Base-by-base conservation (phyloP, 163 green algal species). In the Chlamydomonas reinhardtii region DNA sequence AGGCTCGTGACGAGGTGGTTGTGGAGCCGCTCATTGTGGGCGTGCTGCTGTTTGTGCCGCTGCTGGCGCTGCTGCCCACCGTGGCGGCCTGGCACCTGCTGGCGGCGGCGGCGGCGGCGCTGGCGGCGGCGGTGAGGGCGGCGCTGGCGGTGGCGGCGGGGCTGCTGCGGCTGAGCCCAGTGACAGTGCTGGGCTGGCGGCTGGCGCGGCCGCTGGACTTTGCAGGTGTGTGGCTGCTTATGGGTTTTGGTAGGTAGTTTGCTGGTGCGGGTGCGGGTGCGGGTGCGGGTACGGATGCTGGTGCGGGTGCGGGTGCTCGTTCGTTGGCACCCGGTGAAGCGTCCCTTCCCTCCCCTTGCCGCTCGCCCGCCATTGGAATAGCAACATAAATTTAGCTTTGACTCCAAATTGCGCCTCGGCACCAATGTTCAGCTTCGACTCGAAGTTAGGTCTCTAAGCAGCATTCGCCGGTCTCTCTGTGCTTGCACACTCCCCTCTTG, bases 21-120 rank as follows among this genome's bases (percentile, higher is more conserved):
- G 79, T 93, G 66, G 92, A 95, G 82, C 92, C 90, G 66, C 87
- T 95, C 22, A 93, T 95, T 64, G 92, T 95, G 37, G 92, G 92
- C 24, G 92, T 94, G 72, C 87, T 95, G 76, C 84, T 95, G 69
- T 92, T 94, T 66, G 92, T 89, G 37, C 90, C 92, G 4, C 77
- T 94, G 68, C 52, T 91, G 22, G 89, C 72, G 0, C 84, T 95
- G 48, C 73, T 94, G 24, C 92, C 92, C n/a, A 92, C 92, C 0
- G 86, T 79, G 25, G 56, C 61, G 15, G 86, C 83, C 1, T 92
- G 81, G 84, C 82, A 88, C 43, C 4, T 83, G 31, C 54, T 85
- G 61, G 59, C 34, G 70, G 62, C 74, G 54, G 52, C 77, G 35
- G 65, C 66, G 35, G 65, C 83, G 43, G 68, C 29, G 2, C 73